Percentiles rank a stretch among this genome's conserved stretches.
These are phyloP conservation scores for Saturnispora halmiae DNA, from an alignment of 805 yeast genomes.

Conservation along the genomic window DNA sequence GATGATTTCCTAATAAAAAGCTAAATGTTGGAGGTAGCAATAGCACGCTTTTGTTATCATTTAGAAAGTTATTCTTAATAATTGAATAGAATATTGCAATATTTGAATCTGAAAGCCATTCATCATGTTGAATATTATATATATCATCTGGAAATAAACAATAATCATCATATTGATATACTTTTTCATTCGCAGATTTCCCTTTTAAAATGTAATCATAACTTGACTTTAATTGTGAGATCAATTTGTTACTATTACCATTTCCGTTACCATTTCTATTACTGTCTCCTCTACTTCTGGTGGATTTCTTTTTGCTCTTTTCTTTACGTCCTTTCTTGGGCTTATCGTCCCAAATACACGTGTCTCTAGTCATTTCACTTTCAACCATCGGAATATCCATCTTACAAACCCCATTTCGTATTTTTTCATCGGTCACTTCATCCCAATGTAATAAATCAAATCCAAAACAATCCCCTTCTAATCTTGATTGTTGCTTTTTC, in stretches of 20 bases:
- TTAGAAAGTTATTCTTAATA: slow-evolving; percentile 27
- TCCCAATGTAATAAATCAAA: slow-evolving; percentile 11
- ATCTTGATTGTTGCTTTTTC: neutral
- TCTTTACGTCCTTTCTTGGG: neutral
- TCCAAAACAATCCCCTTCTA: slow-evolving; percentile 8
- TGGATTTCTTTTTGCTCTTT: neutral
- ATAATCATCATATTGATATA: slow-evolving; percentile 46
- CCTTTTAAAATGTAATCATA: slow-evolving; percentile 8
- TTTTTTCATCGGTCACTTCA: neutral
- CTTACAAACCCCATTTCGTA: slow-evolving; percentile 1
- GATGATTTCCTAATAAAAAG: slow-evolving; percentile 47
- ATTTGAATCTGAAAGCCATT: slow-evolving; percentile 70
- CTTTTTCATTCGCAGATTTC: neutral
- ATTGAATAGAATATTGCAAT: slow-evolving; percentile 52
- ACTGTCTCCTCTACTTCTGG: neutral
- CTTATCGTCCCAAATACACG: slow-evolving; percentile 8
- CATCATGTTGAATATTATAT: slow-evolving; percentile 47
- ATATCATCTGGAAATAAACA: slow-evolving; percentile 53
- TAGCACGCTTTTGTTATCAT: slow-evolving; percentile 30
- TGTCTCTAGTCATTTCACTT: slow-evolving; percentile 6
- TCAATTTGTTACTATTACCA: no score
- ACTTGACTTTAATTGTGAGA: neutral
- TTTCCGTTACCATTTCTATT: neutral
- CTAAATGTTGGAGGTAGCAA: slow-evolving; percentile 55
- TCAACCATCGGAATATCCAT: slow-evolving; percentile 3